Base-by-base conservation (phyloP, 805 yeast species). In the Metschnikowia lochheadii region DNA sequence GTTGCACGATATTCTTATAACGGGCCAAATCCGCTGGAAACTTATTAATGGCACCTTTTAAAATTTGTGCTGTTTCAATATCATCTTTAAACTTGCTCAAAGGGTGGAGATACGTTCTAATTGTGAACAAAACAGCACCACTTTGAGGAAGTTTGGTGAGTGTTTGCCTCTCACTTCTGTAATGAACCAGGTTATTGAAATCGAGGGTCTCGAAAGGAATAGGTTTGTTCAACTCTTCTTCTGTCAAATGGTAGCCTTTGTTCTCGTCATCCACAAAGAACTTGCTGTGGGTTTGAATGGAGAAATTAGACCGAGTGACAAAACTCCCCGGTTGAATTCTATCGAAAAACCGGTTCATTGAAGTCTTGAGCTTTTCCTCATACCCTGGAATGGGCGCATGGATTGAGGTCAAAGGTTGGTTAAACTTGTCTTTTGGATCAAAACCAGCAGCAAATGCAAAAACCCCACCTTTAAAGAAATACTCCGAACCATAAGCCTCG, bases 31-130 rank as follows among this genome's bases (percentile, higher is more conserved):
- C 79, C 3, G 72, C 80, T 7, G 85, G 84, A 61, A 87, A 74
- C 0, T 83, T 85, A 20, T 78, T 77, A 34, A 88, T 79, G 1
- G 90, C 89, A 7, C 81, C 84, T 42, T 75, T 69, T 18, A 87
- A 66, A 17, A 82, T 77, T n/a, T 75, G 78, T 5, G 75, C 70
- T 1, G 72, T 68, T 44, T 26, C 79, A 74, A 56, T 77, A 39
- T 72, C 82, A 6, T 65, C 66, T 56, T 76, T 68, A 39, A 82
- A 60, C 45, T 70, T 65, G 43, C 76, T 63, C 58, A 83, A 53
- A 23, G 86, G 83, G n/a, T 81, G 73, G 45, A 75, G 58, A 55
- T 82, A 83, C 0, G 88, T 84, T 55, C 84, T 72, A 47, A 82
- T 75, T 2, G 80, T 69, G 69, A 83, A 82, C 14, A 76, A 63